These are phyloP conservation scores for Gloeophyllum trabeum DNA, from an alignment of 768 basidiomycete genomes.

Conservation along the genomic window DNA sequence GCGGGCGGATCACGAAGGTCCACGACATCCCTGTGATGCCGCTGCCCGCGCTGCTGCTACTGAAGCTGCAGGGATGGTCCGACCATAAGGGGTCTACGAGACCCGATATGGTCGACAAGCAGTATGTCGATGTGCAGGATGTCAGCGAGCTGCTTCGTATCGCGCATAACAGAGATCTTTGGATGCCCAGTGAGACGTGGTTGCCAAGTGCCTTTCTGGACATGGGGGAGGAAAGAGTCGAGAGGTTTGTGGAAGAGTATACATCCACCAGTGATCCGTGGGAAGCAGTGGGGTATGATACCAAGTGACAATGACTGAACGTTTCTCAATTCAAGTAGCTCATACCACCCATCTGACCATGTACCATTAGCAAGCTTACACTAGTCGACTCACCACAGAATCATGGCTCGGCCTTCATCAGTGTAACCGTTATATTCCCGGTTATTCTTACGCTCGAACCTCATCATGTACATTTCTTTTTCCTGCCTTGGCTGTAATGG, in stretches of 20 bases:
- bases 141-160: conserved; percentile 28
- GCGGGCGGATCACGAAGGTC: conserved; percentile 2
- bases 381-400: too few species aligned
- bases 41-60: conserved; percentile 16
- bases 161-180: conserved; percentile 10
- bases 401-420: too few species aligned
- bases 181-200: conserved; percentile 5
- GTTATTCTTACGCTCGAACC: too few species aligned
- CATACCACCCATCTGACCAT: too few species aligned
- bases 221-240: conserved; percentile 3
- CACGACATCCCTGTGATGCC: conserved; percentile 15
- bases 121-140: conserved; percentile 27
- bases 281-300: too few species aligned
- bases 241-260: conserved; percentile 5
- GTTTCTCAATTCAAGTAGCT: too few species aligned
- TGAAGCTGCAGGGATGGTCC: conserved; percentile 21
- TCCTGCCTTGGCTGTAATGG: too few species aligned
- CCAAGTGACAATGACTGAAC: too few species aligned
- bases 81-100: conserved; percentile 18
- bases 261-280: too few species aligned
- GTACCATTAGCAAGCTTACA: too few species aligned
- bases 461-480: too few species aligned
- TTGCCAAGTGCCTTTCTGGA: conserved; percentile 7
- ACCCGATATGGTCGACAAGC: conserved; percentile 23
- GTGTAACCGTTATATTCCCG: too few species aligned